phyloP scores from a whole-genome alignment of 2,329 filamentous ascomycete genomes.

The Rhynchosporium graminicola region DNA sequence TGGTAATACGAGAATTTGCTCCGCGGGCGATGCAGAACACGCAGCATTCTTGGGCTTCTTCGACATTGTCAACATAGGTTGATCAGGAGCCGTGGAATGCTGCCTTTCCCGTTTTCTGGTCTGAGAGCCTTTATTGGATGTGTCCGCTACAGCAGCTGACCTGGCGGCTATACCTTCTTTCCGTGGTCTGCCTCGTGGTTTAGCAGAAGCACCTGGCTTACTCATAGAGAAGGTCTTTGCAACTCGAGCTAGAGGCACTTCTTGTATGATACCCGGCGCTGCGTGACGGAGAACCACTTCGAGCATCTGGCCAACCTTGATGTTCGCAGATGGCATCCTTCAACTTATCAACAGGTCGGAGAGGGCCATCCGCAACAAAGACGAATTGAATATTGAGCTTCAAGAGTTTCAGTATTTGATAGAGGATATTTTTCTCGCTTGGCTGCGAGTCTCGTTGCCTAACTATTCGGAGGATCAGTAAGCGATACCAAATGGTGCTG shows the following conservation, averaged over 20 bases:
- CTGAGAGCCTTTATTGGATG: neutral
- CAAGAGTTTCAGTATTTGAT: constrained; percentile 75
- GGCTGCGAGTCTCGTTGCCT: neutral
- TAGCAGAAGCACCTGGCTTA: neutral
- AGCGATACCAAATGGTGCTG: neutral
- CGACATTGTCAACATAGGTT: neutral
- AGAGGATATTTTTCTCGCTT: constrained; percentile 59
- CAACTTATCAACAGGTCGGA: constrained; percentile 43
- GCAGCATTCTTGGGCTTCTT: neutral
- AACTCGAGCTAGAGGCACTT: neutral
- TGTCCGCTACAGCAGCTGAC: neutral
- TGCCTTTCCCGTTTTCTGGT: neutral
- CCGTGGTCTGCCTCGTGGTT: neutral
- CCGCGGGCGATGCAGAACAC: neutral
- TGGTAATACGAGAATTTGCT: too few species aligned
- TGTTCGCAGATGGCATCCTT: neutral
- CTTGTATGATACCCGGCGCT: neutral
- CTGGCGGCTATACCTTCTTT: neutral
- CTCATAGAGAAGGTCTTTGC: neutral
- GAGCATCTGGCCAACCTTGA: neutral
- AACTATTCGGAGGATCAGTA: neutral
- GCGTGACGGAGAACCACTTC: neutral
- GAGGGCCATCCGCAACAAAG: constrained; percentile 85
- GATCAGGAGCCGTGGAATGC: neutral
- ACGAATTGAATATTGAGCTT: constrained; percentile 74